Evolutionary conservation across 345 rosid species (phyloP), one percentile per base, ranked within the genome.

Genomic region (Excoecaria cochinchinensis): DNA sequence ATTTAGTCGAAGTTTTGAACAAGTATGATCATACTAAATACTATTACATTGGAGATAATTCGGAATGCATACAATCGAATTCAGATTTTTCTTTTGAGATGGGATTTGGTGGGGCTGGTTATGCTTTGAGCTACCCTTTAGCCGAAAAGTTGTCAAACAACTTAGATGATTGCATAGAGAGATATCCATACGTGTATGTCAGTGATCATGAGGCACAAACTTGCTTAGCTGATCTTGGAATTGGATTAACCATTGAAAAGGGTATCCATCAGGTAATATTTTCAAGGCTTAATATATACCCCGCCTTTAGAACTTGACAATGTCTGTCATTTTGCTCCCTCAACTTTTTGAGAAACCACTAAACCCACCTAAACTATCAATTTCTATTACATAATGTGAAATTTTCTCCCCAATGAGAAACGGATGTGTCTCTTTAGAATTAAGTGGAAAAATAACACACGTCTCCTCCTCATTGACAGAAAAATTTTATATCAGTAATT

Each of bases 231-330:
- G 91, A 91, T 72, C 51, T 88, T 16, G 90, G 91, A 3, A 78
- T 85, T 77, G 81, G 79, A 55, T 71, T 84, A 1, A 84, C 76
- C 66, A 69, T 46, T 6, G 73, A 90, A 13, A 87, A 76, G 79
- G 94, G 97, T 8, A 65, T 90, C 53, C 94, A 91, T 60, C 97
- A 90, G 94, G 92, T 91, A 84, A 53, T 39, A 25, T 1, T 19
- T 15, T 56, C 53, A 44, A 44, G 7, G 48, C 31, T 31, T 31
- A 31, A 31, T 31, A 31, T 31, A 31, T 31, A 31, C 31, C 31
- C 31, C 1, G 31, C 31, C 31, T 31, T 31, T 31, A 31, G 31
- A 31, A 2, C 31, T 31, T 31, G 31, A 31, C 31, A 31, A 31
- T 31, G 31, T 31, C 31, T 2, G 31, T 31, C 31, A 31, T 31